Conservation (phyloP, 192 early-diverging fungal genomes). For the Martensiomyces pterosporus region DNA sequence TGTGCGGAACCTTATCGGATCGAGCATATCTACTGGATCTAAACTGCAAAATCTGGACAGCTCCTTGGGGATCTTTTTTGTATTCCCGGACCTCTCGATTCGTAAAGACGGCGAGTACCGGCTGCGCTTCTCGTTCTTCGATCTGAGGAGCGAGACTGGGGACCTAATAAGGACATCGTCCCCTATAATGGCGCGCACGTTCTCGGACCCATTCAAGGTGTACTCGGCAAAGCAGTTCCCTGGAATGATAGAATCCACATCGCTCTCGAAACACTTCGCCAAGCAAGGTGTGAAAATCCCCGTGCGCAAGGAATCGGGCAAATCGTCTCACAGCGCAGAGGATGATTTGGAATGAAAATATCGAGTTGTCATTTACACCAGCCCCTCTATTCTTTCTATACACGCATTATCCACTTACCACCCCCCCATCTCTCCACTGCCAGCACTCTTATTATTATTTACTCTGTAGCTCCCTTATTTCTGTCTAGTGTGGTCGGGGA, state of each 20-base stretch:
- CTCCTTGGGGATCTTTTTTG: constrained; percentile 66
- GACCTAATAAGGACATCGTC: constrained; percentile 52
- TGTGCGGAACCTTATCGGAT: constrained; percentile 61
- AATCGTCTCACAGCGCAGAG: constrained; percentile 4
- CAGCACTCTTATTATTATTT: no score
- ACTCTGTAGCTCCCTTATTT: no score
- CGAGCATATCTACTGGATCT: constrained; percentile 56
- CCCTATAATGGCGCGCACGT: constrained; percentile 53
- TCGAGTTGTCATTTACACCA: no score
- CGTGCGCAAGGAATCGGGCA: constrained; percentile 63
- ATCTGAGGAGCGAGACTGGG: constrained; percentile 48
- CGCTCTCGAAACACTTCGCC: constrained; percentile 67
- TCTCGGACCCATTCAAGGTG: constrained; percentile 63
- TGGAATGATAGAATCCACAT: constrained; percentile 72
- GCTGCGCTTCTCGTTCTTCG: constrained; percentile 62
- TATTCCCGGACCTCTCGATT: constrained; percentile 74
- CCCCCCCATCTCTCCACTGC: no score
- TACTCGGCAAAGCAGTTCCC: constrained; percentile 76
- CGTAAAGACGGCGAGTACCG: constrained; percentile 69
- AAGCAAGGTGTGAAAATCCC: constrained; percentile 74
- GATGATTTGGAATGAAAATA: constrained; percentile 13
- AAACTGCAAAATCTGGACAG: constrained; percentile 57
- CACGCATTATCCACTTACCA: no score
- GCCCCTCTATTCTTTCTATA: no score
- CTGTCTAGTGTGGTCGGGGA: no score